Evolutionary conservation across 305 asterid species (phyloP), one percentile per base, ranked within the genome.

Genomic region (Petunia hybrid): DNA sequence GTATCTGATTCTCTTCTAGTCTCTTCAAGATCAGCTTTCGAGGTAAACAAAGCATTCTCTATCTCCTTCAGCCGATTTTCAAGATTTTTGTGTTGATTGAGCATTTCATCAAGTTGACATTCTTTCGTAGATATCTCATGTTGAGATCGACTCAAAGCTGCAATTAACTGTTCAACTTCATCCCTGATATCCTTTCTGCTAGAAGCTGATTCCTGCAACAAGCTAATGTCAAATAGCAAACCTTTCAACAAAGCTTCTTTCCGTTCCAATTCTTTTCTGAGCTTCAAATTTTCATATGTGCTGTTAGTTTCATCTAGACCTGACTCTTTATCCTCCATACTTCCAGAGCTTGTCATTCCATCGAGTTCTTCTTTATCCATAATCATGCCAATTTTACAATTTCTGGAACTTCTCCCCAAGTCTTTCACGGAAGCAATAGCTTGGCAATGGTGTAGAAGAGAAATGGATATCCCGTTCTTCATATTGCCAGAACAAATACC

Each of bases 141-240:
- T 89, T 86, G 93, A 83, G 87, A 91, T 80, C 85, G 86, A 84
- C 86, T 81, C 87, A 87, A 87, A 76, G 91, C 89, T 62, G 68
- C 76, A 67, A 80, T 85, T 82, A 91, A 87, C 91, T 86, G 89
- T 80, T 88, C 91, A 78, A 86, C 84, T 84, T 91, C 98, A 88
- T 91, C 94, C 82, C 85, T 90, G 82, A 87, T 84, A 80, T 95
- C 98, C 82, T 86, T 93, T 89, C 90, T 89, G 85, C 87, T 83
- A 83, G 94, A 90, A 79, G 95, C 90, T 82, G 92, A 93, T 85
- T 95, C 99, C 87, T 95, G 99, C 86, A 95, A 89, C 90, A 93
- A 88, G 86, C 93, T 91, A 85, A 93, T 89, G 87, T 95, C 99
- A 84, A 91, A 93, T 79, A 90, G 96, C 80, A 95, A 87, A 82